Percentiles rank a stretch among this genome's conserved stretches.
These are phyloP conservation scores for Byssochlamys sp. DNA, from an alignment of 2,329 filamentous ascomycete species.

Conservation along the genomic window DNA sequence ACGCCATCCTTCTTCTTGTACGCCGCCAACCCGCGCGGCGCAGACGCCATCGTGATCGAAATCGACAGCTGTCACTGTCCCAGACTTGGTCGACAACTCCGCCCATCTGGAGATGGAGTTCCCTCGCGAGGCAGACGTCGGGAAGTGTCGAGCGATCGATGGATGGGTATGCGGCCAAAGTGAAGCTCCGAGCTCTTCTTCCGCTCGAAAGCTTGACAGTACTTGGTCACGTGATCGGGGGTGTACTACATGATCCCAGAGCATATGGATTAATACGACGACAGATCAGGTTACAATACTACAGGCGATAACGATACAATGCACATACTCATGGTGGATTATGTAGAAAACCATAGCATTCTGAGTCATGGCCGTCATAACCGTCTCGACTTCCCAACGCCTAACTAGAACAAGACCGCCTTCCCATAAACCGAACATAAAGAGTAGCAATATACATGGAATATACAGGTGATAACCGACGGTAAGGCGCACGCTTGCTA, in stretches of 20 bases:
- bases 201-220: not conserved
- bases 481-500: not conserved
- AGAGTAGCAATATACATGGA: not conserved
- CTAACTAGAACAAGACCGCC: not conserved
- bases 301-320: not conserved
- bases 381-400: not conserved
- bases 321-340: not conserved
- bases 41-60: conserved; percentile 26
- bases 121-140: not conserved
- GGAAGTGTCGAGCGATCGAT: not conserved
- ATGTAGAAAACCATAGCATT: not conserved
- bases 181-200: not conserved
- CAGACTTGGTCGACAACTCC: conserved; percentile 21
- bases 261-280: too few species aligned
- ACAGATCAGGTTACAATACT: not conserved
- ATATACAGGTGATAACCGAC: not conserved
- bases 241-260: too few species aligned
- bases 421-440: not conserved
- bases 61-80: conserved; percentile 30
- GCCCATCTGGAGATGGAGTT: conserved; percentile 23
- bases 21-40: conserved; percentile 53
- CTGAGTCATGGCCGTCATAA: not conserved
- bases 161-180: not conserved
- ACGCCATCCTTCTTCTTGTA: conserved; percentile 97
- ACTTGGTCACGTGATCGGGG: too few species aligned